phyloP scores from a whole-genome alignment of 1,139 yeast species.

The Spathaspora jeffriesii region DNA sequence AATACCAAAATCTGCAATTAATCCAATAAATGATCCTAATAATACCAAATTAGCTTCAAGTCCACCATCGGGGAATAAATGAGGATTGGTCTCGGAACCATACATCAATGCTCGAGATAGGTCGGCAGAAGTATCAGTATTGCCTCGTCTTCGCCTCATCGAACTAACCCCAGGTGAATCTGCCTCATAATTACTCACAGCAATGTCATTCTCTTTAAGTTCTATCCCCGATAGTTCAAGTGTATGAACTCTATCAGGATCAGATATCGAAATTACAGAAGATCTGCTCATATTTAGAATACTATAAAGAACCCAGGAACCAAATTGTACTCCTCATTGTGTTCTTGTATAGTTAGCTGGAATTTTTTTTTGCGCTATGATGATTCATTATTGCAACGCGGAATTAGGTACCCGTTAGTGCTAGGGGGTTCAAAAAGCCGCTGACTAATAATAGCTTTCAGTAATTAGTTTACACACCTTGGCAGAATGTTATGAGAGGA shows the following conservation, averaged over 20 bases:
- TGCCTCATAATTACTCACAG: constrained; percentile 7
- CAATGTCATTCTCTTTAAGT: constrained; percentile 2
- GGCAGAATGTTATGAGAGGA: no score
- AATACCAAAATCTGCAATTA: constrained; percentile 63
- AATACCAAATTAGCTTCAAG: constrained; percentile 56
- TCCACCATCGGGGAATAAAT: constrained; percentile 66
- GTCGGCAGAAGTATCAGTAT: neutral
- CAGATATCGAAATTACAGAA: neutral
- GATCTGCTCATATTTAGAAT: neutral
- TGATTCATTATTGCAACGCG: neutral
- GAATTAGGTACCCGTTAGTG: neutral
- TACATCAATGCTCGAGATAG: constrained; percentile 20
- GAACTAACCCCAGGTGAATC: neutral
- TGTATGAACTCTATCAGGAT: constrained; percentile 4
- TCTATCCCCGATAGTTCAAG: neutral
- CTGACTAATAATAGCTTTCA: neutral
- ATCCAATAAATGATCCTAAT: constrained; percentile 60
- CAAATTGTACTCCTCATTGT: neutral
- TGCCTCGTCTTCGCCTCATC: neutral
- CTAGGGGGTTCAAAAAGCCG: neutral
- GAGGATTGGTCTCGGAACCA: constrained; percentile 23
- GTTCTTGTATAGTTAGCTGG: neutral
- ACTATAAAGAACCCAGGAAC: neutral
- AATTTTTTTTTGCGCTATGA: neutral
- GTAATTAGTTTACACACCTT: no score